Evolutionary conservation across 2,329 filamentous ascomycete genomes (phyloP).

Genomic region (Ophiostoma ulmi): DNA sequence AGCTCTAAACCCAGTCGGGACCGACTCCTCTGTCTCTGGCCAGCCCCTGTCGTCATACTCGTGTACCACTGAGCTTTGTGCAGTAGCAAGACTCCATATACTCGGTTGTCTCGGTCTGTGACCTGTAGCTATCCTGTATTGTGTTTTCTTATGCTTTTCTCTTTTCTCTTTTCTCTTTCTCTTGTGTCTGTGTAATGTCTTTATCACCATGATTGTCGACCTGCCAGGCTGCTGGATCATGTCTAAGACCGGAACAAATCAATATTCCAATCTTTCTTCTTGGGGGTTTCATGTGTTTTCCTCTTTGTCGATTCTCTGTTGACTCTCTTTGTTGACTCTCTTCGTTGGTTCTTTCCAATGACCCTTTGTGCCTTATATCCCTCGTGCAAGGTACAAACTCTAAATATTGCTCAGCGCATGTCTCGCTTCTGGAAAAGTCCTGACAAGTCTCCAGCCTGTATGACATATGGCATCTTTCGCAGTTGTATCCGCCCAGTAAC

Average conservation of each 20-base stretch:
- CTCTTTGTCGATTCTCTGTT: not conserved
- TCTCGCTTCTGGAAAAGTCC: not conserved
- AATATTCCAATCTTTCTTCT: not conserved
- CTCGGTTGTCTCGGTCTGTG: constrained; percentile 13
- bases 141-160: not conserved
- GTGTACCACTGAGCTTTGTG: not conserved
- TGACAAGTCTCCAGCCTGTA: not conserved
- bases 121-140: constrained; percentile 2
- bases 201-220: not conserved
- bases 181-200: not conserved
- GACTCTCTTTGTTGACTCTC: too few relatives aligned
- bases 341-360: too few relatives aligned
- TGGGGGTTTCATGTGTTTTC: not conserved
- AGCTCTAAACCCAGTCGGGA: not conserved
- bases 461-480: not conserved
- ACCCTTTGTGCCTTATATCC: not conserved
- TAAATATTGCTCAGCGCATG: constrained; percentile 10
- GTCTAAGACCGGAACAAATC: constrained; percentile 10
- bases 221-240: not conserved
- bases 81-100: not conserved
- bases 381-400: not conserved
- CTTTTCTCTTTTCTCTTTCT: not conserved
- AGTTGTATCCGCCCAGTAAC: not conserved
- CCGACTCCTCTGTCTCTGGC: not conserved
- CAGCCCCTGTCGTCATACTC: constrained; percentile 5